Base-by-base conservation (phyloP, 495 filamentous ascomycete species). In the Xylaria curta region DNA sequence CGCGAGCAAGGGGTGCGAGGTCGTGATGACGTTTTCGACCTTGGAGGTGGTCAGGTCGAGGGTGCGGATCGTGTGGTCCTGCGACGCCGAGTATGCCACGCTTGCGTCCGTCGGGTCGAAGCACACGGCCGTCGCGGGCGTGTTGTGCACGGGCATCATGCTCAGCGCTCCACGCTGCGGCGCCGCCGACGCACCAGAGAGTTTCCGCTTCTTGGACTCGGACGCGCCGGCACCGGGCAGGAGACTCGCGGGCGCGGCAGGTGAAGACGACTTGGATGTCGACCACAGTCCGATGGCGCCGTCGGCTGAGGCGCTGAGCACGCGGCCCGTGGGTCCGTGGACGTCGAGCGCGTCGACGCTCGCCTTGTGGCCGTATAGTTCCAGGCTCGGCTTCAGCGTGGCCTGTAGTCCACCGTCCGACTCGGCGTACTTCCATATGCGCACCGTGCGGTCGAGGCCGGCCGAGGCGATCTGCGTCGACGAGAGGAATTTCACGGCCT, bases 41-140 rank as follows among this genome's bases (percentile, higher is more conserved):
- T 85, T 75, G 59, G 85, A 81, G 8, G 95, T 98, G 0, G 92
- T 88, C 15, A 99, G 89, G 84, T 99, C 96, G 88, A 97, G 92
- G 0, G 96, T 98, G 31, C 89, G 90, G 72, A 98, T 84, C 0
- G 92, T 92, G 81, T 97, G 94, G 84, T 98, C 96, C 85, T 91
- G 91, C 26, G 93, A 94, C 3, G 88, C 86, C 0, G 94, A 94
- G 85, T 99, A 98, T 42, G 91, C 95, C 31, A 98, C 91, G 13
- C 92, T 97, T 36, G 89, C 80, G 83, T 98, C 96, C 58, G 87
- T 85, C 1, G 90, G 91, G 78, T 95, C 91, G 84, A 98, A 99
- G 46, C 93, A 87, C 24, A 90, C 91, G 42, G 89, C 90, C 1
- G 91, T 90, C 15, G 95, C 92, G 3, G 91, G 87, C 0, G 86